Base-by-base conservation (phyloP, 345 rosid species). In the Garcia nutans region DNA sequence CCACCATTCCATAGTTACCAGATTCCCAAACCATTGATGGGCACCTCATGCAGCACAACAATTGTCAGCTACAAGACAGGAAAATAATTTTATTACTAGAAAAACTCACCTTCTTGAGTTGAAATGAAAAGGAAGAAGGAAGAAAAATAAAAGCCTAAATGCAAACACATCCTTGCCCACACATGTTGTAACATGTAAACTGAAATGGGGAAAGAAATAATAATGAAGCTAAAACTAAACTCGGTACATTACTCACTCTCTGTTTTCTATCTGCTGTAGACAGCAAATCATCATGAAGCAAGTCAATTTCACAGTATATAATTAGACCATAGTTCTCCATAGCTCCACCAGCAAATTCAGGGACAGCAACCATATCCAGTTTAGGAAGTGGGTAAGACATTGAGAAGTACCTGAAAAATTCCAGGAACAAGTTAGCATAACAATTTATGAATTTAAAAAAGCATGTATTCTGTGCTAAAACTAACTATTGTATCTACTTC, bases 1-100 rank as follows among this genome's bases (percentile, higher is more conserved):
- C 87, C 87, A 84, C 86, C 83, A 84, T 72, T 86, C 86, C 86
- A 86, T 84, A 0, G 89, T 84, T 49, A 86, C 83, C 42, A 87
- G 85, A 83, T 87, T 85, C 45, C 88, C 88, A 68, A 87, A 87
- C 90, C 90, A 87, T 2, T 81, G 82, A 72, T 85, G 88, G 19
- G 87, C 87, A 87, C 82, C 74, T 87, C 90, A 76, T 85, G 90
- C 19, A 72, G 69, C 44, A 64, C 85, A 65, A 77, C 87, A 20
- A 76, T 82, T 17, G 86, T 57, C 52, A 77, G 15, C 87, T 86
- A 44, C 58, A 56, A 61, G 24, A 76, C 28, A n/a, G n/a, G 41
- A 24, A 45, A 42, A 65, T 7, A 71, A 16, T 8, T 23, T 41
- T 17, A 26, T 20, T 31, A 9, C 64, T 44, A 6, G 19, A 22